Evolutionary conservation across 352 stramenopile species (phyloP).

Genomic region (Phytophthora hibernalis): DNA sequence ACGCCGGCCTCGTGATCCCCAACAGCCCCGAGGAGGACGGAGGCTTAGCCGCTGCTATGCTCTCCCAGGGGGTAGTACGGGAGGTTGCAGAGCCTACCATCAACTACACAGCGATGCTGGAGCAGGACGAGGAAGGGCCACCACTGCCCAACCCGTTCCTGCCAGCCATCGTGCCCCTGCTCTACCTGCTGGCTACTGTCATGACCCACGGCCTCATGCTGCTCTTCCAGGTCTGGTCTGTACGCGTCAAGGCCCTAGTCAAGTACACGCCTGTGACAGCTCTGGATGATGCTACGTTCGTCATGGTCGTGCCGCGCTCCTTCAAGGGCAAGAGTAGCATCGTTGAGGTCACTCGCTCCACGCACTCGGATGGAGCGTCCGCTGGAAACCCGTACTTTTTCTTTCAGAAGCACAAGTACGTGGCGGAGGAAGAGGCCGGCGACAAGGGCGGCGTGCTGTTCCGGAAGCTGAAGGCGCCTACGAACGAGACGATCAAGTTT

Average conservation of each 20-base stretch:
- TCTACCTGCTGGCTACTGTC: conserved; percentile 84
- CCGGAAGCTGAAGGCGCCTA: conserved; percentile 78
- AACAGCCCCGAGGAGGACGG: conserved; percentile 37
- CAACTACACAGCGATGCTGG: conserved; percentile 68
- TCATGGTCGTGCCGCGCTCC: conserved; percentile 85
- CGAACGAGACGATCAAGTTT: conserved; percentile 62
- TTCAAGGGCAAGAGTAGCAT: conserved; percentile 92
- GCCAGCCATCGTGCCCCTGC: conserved; percentile 87
- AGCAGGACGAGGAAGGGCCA: conserved; percentile 64
- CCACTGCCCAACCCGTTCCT: conserved; percentile 92
- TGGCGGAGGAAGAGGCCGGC: conserved; percentile 63
- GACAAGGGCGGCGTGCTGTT: conserved; percentile 80
- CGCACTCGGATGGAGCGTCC: conserved; percentile 40
- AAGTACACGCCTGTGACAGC: conserved; percentile 83
- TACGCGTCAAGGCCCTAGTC: conserved; percentile 81
- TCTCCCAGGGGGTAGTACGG: conserved; percentile 74
- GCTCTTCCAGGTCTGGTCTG: conserved; percentile 90
- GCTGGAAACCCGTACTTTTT: conserved; percentile 74
- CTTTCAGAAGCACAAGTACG: conserved; percentile 92
- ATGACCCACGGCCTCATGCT: conserved; percentile 89
- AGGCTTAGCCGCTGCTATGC: conserved; percentile 72
- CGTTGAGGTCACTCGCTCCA: conserved; percentile 61
- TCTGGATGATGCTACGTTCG: conserved; percentile 71
- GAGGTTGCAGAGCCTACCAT: conserved; percentile 50
- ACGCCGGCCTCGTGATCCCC: conserved; percentile 56